phyloP scores from a whole-genome alignment of 176 grass and related monocot genomes.

The Oryza rufipogon region DNA sequence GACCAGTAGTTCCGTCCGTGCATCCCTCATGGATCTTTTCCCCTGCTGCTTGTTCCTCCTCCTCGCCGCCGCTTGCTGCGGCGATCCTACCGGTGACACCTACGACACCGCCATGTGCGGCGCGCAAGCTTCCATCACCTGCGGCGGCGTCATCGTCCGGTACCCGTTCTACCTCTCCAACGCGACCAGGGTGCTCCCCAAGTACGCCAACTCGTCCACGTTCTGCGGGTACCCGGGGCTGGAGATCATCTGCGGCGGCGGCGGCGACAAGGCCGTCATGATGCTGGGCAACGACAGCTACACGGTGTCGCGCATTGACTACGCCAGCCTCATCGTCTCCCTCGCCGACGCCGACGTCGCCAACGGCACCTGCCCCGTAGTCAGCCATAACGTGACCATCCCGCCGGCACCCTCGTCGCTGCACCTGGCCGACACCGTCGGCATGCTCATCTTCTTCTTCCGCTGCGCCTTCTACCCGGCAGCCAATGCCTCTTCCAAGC shows the following conservation, averaged over 20 bases:
- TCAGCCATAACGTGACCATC: conserved; percentile 52
- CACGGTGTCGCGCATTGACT: conserved; percentile 41
- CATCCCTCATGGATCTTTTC: no score
- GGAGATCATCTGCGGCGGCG: conserved; percentile 32
- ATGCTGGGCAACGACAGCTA: conserved; percentile 16
- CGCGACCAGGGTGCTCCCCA: neutral
- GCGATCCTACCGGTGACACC: neutral
- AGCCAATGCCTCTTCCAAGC: neutral
- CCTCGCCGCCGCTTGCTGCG: neutral
- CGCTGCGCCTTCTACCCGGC: conserved; percentile 13
- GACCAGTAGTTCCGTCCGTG: no score
- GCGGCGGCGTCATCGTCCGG: conserved; percentile 45
- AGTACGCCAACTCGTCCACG: neutral
- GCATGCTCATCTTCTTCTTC: conserved; percentile 50
- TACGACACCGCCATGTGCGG: conserved; percentile 13
- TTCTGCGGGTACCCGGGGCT: conserved; percentile 55
- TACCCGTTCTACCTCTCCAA: conserved; percentile 53
- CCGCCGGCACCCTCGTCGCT: neutral
- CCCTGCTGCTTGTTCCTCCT: neutral
- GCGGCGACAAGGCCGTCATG: conserved; percentile 8
- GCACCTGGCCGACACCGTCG: neutral
- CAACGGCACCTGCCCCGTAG: conserved; percentile 16
- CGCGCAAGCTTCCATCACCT: conserved; percentile 6
- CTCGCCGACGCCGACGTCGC: conserved; percentile 15
- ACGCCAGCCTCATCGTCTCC: conserved; percentile 31